Conservation (phyloP, 352 stramenopile species). For the Phytophthora foliorum region DNA sequence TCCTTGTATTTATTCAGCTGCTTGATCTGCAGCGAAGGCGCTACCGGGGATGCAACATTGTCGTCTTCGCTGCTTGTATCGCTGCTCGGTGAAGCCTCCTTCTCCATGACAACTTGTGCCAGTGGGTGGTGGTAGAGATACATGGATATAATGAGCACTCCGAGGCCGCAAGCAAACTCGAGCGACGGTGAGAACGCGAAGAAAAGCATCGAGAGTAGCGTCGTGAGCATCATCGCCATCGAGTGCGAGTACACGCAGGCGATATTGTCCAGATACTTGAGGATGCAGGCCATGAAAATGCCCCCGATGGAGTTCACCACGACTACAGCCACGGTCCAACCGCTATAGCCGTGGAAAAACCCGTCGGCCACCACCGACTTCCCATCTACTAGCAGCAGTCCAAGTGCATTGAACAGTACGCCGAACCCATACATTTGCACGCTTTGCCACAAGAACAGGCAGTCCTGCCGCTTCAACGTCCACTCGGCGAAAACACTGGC, state of each 20-base stretch:
- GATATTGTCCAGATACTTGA: constrained; percentile 93
- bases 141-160: constrained; percentile 85
- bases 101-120: constrained; percentile 23
- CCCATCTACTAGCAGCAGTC: constrained; percentile 58
- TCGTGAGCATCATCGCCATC: constrained; percentile 91
- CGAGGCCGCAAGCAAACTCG: constrained; percentile 83
- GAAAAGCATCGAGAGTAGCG: constrained; percentile 88
- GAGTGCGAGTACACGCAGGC: constrained; percentile 87
- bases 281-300: constrained; percentile 83
- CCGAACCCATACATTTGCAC: constrained; percentile 80
- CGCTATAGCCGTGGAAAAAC: constrained; percentile 85
- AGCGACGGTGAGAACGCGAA: constrained; percentile 85
- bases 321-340: constrained; percentile 76
- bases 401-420: constrained; percentile 78
- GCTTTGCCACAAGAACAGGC: constrained; percentile 87
- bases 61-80: constrained; percentile 28
- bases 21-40: constrained; percentile 20
- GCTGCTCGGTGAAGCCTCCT: constrained; percentile 14
- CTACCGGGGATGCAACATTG: background rate
- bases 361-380: constrained; percentile 32
- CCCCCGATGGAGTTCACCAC: constrained; percentile 81
- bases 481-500: constrained; percentile 89
- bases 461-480: constrained; percentile 81
- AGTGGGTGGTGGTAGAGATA: constrained; percentile 87
- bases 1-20: constrained; percentile 24